These are phyloP conservation scores for Penicillium rolfsii DNA, from an alignment of 2,329 filamentous ascomycete species.

Conservation along the genomic window DNA sequence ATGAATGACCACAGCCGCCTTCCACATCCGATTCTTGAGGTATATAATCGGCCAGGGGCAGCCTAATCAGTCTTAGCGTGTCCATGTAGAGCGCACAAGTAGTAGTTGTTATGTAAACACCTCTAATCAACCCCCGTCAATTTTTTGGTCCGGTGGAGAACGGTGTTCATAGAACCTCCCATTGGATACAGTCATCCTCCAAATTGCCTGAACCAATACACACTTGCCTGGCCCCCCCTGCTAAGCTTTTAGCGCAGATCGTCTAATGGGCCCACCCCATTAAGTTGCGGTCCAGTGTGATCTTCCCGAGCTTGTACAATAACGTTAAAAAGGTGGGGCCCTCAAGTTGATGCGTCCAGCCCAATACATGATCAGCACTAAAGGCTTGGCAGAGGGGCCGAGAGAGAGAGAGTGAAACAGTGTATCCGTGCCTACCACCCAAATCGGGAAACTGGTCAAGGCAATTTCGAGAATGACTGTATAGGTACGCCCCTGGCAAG, in stretches of 20 bases:
- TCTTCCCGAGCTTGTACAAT: constrained; percentile 3
- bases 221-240: background rate
- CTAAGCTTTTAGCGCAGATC: background rate
- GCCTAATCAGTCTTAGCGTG: too few species aligned
- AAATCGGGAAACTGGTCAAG: background rate
- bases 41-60: too few species aligned
- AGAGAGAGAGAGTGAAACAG: background rate
- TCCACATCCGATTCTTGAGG: too few species aligned
- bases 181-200: too few species aligned
- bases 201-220: too few species aligned
- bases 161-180: too few species aligned
- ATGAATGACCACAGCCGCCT: too few species aligned
- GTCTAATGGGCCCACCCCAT: background rate
- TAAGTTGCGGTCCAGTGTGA: constrained; percentile 2
- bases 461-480: constrained; percentile 2
- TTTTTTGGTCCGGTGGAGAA: too few species aligned
- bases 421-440: background rate
- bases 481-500: background rate
- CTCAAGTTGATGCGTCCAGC: background rate
- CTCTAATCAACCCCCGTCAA: too few species aligned
- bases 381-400: background rate
- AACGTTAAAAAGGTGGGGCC: constrained; percentile 1
- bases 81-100: too few species aligned
- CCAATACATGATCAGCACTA: constrained; percentile 1
- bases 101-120: too few species aligned